Evolutionary conservation across 805 yeast species (phyloP), one percentile per base, ranked within the genome.

Genomic region (Candida golubevii): DNA sequence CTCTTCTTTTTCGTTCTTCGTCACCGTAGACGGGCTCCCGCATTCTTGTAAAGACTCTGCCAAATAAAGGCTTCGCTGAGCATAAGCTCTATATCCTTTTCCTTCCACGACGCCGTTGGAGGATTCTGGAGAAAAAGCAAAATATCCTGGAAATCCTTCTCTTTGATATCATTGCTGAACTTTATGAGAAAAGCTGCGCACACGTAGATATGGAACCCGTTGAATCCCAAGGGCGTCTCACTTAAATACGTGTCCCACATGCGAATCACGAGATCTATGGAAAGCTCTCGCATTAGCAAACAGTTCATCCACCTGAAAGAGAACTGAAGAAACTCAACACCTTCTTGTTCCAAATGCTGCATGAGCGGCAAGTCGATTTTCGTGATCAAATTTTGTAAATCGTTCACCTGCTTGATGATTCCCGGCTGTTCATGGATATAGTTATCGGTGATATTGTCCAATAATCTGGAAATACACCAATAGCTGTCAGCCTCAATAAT

Each of bases 271-370:
- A 88, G 78, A 28, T 71, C 70, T 57, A 93, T 80, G 35, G 83
- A 80, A 36, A 93, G 74, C 57, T 93, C 99, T 53, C 99, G 79
- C 99, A 93, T 93, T 39, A 93, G 69, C 57, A 93, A 70, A 69
- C 99, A 93, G 66, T 93, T 93, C 98, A 93, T 93, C 99, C 99
- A 93, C 54, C 99, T 75, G 69, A 93, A 93, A 15, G 97, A 80
- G 64, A 93, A 93, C 65, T 93, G 99, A 51, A 93, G 80, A 58
- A 93, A 93, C 63, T 93, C 96, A n/a, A 93, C 80, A 38, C 86
- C 86, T 60, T 93, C 97, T 1, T 63, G 58, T 47, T 82, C 82
- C 51, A 93, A 78, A 66, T 93, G 98, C 33, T 72, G 71, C 33
- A 82, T 81, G 30, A 93, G 71, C 26, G 78, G 82, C 2, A 75